These are phyloP conservation scores for Antitrichia curtipendula DNA, from an alignment of 225 moss, liverwort and hornwort species.

Conservation along the genomic window DNA sequence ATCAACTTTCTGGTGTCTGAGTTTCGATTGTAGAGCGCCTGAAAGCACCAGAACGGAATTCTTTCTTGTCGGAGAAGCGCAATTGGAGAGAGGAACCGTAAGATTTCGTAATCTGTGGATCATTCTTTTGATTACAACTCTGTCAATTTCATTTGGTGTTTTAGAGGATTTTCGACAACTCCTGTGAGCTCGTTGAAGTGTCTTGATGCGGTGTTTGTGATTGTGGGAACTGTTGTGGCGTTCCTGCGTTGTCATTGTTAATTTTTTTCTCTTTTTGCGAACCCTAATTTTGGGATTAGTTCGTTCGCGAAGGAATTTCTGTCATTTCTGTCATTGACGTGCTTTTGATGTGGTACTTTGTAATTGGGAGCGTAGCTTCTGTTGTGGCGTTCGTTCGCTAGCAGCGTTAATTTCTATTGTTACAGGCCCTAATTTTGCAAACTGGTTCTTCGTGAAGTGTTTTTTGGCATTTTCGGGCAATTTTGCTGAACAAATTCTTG, in stretches of 20 bases:
- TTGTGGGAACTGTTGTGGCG: not conserved
- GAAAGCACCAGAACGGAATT: too few relatives aligned
- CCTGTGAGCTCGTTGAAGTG: not conserved
- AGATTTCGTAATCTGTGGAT: not conserved
- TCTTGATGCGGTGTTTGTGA: not conserved
- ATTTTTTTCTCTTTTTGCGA: not conserved
- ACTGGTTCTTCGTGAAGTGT: not conserved
- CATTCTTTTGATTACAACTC: not conserved
- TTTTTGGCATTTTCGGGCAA: not conserved
- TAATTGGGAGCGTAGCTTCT: not conserved
- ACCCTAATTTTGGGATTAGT: not conserved
- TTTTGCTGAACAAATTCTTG: not conserved
- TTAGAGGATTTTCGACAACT: not conserved
- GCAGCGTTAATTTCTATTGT: not conserved
- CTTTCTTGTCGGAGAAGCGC: not conserved
- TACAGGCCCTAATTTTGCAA: not conserved
- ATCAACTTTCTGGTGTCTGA: not conserved
- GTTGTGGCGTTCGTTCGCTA: not conserved
- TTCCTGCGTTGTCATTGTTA: not conserved
- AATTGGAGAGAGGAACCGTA: not conserved
- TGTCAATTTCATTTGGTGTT: not conserved
- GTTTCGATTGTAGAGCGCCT: not conserved
- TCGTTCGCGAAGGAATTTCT: not conserved
- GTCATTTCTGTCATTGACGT: not conserved
- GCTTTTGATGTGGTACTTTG: not conserved